Evolutionary conservation across 106 monocot genomes (phyloP).

Genomic region (Posidonia australis): DNA sequence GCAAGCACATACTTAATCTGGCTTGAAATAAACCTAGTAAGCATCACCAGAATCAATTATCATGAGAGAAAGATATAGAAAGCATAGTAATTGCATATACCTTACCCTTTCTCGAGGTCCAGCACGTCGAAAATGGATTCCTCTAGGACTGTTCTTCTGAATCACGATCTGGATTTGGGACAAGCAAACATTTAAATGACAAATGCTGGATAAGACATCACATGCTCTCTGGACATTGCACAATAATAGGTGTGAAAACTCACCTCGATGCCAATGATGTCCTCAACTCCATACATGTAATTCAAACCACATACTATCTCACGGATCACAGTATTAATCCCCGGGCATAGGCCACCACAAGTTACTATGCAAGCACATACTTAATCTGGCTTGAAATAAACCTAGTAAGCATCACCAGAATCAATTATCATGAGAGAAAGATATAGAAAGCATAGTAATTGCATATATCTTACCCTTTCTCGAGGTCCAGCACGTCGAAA

Average conservation of each 20-base stretch:
- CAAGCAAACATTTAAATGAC: background rate
- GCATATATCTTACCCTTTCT: conserved; percentile 6
- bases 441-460: background rate
- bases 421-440: background rate
- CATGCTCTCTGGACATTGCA: background rate
- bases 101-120: conserved; percentile 14
- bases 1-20: conserved; percentile 11
- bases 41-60: background rate
- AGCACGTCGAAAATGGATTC: conserved; percentile 15
- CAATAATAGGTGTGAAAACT: no score
- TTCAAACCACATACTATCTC: conserved; percentile 19
- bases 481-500: conserved; percentile 16
- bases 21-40: conserved; percentile 14
- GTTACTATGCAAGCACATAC: conserved; percentile 15
- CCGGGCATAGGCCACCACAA: conserved; percentile 17
- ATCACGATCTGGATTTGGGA: conserved; percentile 1
- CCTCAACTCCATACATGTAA: conserved; percentile 14
- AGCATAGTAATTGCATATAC: background rate
- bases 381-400: conserved; percentile 14
- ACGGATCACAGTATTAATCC: conserved; percentile 14
- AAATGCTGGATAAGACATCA: background rate
- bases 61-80: background rate
- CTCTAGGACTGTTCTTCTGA: conserved; percentile 9
- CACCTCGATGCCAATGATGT: conserved; percentile 15
- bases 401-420: background rate